These are phyloP conservation scores for Davidsoniella australis DNA, from an alignment of 2,329 filamentous ascomycete genomes.

Conservation along the genomic window DNA sequence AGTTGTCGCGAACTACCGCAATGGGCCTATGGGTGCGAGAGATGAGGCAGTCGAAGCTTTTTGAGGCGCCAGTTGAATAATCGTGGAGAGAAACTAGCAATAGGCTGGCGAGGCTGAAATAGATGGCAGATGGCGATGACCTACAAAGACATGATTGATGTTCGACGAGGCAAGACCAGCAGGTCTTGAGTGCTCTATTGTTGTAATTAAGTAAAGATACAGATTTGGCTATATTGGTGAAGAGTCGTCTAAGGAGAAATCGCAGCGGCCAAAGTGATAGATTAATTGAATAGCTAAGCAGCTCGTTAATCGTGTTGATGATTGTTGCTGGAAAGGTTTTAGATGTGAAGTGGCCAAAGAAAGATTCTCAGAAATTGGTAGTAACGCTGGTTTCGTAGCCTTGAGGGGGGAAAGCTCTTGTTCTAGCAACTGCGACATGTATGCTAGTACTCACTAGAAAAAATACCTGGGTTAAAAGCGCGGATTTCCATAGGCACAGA, in stretches of 20 bases:
- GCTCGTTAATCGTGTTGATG: no score
- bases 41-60: no score
- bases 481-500: neutral
- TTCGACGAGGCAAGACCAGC: neutral
- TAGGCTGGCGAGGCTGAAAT: neutral
- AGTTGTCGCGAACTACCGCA: neutral
- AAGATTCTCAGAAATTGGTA: no score
- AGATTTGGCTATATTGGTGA: neutral
- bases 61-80: neutral
- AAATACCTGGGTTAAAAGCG: neutral
- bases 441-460: neutral
- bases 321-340: no score
- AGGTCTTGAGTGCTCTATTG: conserved; percentile 2
- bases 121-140: neutral
- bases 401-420: no score
- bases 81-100: neutral
- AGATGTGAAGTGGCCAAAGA: no score
- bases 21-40: no score
- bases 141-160: conserved; percentile 11
- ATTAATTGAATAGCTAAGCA: neutral
- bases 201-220: neutral
- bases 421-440: no score
- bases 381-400: no score
- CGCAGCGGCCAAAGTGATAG: neutral
- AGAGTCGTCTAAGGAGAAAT: neutral